Percentiles rank a stretch among this genome's conserved stretches.
Conservation (phyloP, 768 basidiomycete genomes). For the Leccinum olivaceopallidum region DNA sequence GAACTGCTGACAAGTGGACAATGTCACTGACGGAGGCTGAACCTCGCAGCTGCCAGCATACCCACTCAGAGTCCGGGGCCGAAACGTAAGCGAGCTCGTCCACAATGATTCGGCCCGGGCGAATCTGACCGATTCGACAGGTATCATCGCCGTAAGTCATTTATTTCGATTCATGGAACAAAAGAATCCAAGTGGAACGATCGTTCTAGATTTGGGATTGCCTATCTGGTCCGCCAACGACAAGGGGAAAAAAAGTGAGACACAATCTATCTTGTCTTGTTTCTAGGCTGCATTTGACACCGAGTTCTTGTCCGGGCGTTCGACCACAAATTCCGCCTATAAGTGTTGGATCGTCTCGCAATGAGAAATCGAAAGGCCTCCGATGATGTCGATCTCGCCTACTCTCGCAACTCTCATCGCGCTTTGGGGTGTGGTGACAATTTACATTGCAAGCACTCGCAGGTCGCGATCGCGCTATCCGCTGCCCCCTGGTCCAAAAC, state of each 20-base stretch:
- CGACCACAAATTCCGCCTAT: constrained; percentile 15
- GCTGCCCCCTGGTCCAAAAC: constrained; percentile 55
- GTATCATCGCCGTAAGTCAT: neutral
- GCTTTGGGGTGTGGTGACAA: constrained; percentile 21
- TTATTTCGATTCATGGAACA: neutral
- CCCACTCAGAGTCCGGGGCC: neutral
- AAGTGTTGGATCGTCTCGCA: constrained; percentile 4
- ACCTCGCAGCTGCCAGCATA: too few relatives aligned
- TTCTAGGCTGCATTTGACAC: neutral
- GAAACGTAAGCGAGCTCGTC: neutral
- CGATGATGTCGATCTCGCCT: constrained; percentile 23
- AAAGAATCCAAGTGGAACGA: constrained; percentile 5
- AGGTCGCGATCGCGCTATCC: constrained; percentile 29
- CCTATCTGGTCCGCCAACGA: constrained; percentile 3
- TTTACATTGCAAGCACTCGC: constrained; percentile 20
- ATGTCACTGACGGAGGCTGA: too few relatives aligned
- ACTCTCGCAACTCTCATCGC: constrained; percentile 20
- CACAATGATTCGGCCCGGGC: too few relatives aligned
- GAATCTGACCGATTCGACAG: neutral
- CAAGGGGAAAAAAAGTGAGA: constrained; percentile 19
- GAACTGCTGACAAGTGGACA: too few relatives aligned
- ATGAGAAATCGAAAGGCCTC: constrained; percentile 6
- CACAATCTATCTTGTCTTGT: constrained; percentile 9
- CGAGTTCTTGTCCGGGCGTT: neutral
- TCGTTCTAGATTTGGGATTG: neutral